These are phyloP conservation scores for Tylopilus balloui DNA, from an alignment of 768 basidiomycete species.

Conservation along the genomic window DNA sequence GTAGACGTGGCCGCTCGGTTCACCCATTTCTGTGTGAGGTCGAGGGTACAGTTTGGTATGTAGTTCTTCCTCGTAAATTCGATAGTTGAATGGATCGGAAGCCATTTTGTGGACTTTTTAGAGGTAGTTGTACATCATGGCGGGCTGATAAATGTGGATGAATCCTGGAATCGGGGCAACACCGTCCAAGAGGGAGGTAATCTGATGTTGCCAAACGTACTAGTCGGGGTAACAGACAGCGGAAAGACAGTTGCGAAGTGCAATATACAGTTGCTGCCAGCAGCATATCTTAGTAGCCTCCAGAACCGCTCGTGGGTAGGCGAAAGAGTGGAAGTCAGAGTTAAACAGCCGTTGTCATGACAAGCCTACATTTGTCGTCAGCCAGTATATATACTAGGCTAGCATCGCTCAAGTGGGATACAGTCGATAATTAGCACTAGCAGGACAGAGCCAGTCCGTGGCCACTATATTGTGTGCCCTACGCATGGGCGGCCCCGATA, in stretches of 20 bases:
- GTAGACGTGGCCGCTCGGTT: too few relatives aligned
- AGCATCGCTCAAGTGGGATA: slow-evolving; percentile 2
- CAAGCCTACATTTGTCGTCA: background rate
- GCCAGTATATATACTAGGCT: background rate
- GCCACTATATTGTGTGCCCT: slow-evolving; percentile 1
- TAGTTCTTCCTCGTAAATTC: too few relatives aligned
- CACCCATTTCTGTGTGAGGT: too few relatives aligned
- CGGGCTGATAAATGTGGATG: too few relatives aligned
- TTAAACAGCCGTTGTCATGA: background rate
- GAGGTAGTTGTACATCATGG: too few relatives aligned
- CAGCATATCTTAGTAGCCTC: background rate
- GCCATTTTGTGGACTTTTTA: too few relatives aligned
- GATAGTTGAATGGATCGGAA: too few relatives aligned
- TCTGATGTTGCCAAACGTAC: too few relatives aligned
- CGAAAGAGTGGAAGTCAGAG: too few relatives aligned
- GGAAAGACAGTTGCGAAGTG: background rate
- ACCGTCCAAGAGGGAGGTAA: too few relatives aligned
- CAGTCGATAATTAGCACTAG: slow-evolving; percentile 11
- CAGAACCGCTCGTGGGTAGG: background rate
- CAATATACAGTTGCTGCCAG: background rate
- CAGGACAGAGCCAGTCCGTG: background rate
- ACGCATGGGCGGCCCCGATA: background rate
- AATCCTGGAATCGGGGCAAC: too few relatives aligned
- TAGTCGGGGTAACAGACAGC: background rate
- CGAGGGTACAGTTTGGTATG: too few relatives aligned